phyloP scores from a whole-genome alignment of 495 filamentous ascomycete genomes.

The Penicillium cinerascens region DNA sequence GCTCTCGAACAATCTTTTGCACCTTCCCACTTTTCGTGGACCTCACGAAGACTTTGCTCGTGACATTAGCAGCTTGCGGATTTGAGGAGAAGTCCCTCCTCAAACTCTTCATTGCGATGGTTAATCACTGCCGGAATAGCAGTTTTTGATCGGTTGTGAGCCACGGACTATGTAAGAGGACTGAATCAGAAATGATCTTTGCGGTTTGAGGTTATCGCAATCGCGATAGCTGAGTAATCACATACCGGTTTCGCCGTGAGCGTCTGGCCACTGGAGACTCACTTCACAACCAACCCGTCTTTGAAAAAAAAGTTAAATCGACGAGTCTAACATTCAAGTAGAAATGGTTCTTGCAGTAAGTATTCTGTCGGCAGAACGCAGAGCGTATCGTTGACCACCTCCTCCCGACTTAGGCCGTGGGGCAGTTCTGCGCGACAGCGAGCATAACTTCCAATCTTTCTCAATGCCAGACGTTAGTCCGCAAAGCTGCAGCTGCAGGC shows the following conservation, averaged over 20 bases:
- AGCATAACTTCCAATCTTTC: constrained; percentile 73
- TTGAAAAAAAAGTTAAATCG: not conserved
- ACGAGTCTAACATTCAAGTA: not conserved
- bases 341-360: constrained; percentile 40
- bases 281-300: not conserved
- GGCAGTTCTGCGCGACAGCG: constrained; percentile 81
- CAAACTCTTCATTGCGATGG: constrained; percentile 76
- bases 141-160: constrained; percentile 7
- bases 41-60: constrained; percentile 88
- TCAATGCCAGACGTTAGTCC: constrained; percentile 68
- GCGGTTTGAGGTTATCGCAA: constrained; percentile 22
- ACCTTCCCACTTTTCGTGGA: constrained; percentile 94
- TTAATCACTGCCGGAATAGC: constrained; percentile 12
- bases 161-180: constrained; percentile 14
- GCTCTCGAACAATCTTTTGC: constrained; percentile 94
- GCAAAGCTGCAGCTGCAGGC: constrained; percentile 67
- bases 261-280: not conserved
- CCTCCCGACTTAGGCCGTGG: constrained; percentile 63
- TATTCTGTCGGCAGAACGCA: not conserved
- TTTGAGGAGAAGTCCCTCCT: constrained; percentile 71
- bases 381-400: not conserved
- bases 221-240: constrained; percentile 29
- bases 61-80: constrained; percentile 68
- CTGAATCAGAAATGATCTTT: constrained; percentile 19
- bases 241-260: not conserved